Conservation (phyloP, 2,329 filamentous ascomycete genomes). For the Aspergillus japonicus region DNA sequence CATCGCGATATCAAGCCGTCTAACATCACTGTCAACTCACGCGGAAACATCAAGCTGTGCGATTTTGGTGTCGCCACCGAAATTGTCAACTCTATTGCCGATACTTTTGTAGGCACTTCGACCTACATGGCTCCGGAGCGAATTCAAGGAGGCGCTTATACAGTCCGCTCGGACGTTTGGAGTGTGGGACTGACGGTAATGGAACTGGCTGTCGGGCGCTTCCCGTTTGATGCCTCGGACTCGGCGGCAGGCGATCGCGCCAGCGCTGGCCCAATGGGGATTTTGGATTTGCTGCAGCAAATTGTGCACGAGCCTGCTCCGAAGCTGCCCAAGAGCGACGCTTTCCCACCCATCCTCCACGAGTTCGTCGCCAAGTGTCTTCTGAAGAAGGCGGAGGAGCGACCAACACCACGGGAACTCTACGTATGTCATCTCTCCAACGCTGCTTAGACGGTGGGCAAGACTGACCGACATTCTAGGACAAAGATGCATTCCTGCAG, state of each 20-base stretch:
- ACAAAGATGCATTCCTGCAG: slow-evolving; percentile 90
- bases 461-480: slow-evolving; percentile 53
- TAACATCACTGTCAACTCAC: slow-evolving; percentile 93
- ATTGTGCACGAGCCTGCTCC: slow-evolving; percentile 97
- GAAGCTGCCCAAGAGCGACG: slow-evolving; percentile 91
- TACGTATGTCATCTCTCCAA: slow-evolving; percentile 62
- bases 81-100: slow-evolving; percentile 94
- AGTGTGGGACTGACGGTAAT: slow-evolving; percentile 93
- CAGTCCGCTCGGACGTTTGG: slow-evolving; percentile 98
- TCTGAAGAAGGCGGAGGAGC: slow-evolving; percentile 80
- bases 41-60: slow-evolving; percentile 92
- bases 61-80: slow-evolving; percentile 99
- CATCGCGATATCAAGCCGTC: slow-evolving; percentile 98
- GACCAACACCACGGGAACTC: slow-evolving; percentile 89
- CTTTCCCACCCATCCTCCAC: slow-evolving; percentile 90
- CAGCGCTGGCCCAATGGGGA: slow-evolving; percentile 76
- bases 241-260: slow-evolving; percentile 70
- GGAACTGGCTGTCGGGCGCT: slow-evolving; percentile 96
- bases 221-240: slow-evolving; percentile 83
- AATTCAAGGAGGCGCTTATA: slow-evolving; percentile 95
- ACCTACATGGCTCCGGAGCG: slow-evolving; percentile 99
- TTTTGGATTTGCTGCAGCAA: slow-evolving; percentile 91
- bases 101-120: slow-evolving; percentile 96
- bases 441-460: background rate
- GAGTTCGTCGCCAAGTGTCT: slow-evolving; percentile 97